A percentile compares a stretch with the other conserved stretches of the same genome.
Evolutionary conservation across 305 asterid genomes (phyloP).

Genomic region (Fraxinus latifolia): DNA sequence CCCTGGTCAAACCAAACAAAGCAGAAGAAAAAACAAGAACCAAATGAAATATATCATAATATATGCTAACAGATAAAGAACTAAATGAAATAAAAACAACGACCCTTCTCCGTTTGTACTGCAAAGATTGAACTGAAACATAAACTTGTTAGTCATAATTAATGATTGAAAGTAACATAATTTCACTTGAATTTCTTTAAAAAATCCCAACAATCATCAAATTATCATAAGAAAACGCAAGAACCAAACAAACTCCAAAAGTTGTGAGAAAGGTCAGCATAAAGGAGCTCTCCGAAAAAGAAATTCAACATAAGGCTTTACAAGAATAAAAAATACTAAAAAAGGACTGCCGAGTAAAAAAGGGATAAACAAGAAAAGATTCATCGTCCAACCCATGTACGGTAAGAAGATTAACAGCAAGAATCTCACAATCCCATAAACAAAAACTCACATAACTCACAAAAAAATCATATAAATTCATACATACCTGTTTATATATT

Average conservation of each 20-base stretch:
- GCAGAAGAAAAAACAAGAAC: not conserved
- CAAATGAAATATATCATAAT: conserved; percentile 1
- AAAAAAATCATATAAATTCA: not conserved
- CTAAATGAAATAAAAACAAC: not conserved
- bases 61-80: conserved; percentile 11
- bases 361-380: not conserved
- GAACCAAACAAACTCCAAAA: conserved; percentile 31
- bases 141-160: conserved; percentile 15
- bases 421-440: conserved; percentile 9
- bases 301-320: conserved; percentile 12
- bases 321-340: conserved; percentile 10
- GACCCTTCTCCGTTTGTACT: conserved; percentile 1
- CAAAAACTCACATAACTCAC: conserved; percentile 13
- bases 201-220: conserved; percentile 10
- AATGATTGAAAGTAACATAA: conserved; percentile 30
- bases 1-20: conserved; percentile 37
- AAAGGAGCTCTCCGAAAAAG: conserved; percentile 21
- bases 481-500: not conserved
- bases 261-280: conserved; percentile 19
- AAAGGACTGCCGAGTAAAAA: not conserved
- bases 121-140: conserved; percentile 20
- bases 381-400: not conserved
- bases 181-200: not conserved
- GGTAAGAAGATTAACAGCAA: not conserved
- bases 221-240: conserved; percentile 19